Evolutionary conservation across 306 rosid species (phyloP).

Genomic region (Cicer chorassanicum): DNA sequence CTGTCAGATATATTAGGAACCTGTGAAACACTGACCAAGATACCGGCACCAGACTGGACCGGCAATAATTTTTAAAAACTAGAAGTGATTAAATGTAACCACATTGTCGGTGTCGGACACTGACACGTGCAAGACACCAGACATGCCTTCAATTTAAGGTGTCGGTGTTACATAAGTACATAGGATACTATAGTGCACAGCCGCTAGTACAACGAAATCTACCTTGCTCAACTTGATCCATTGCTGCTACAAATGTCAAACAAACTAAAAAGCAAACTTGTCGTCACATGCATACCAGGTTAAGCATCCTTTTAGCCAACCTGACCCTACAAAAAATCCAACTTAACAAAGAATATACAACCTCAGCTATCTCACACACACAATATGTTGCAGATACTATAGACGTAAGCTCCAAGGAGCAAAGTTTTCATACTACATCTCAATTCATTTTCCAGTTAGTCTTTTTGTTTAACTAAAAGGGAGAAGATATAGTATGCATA

Average conservation of each 20-base stretch:
- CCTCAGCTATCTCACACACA: not conserved
- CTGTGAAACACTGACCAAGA: too few relatives aligned
- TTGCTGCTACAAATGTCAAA: slow-evolving; percentile 16
- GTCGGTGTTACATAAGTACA: too few relatives aligned
- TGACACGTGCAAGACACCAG: too few relatives aligned
- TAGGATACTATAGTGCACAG: slow-evolving; percentile 4
- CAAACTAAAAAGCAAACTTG: slow-evolving; percentile 26
- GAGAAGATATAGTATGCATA: not conserved
- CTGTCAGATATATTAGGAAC: not conserved
- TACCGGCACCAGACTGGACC: too few relatives aligned
- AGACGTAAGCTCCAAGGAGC: slow-evolving; percentile 14
- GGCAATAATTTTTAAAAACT: too few relatives aligned
- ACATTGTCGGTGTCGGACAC: too few relatives aligned
- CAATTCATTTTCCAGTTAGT: slow-evolving; percentile 1
- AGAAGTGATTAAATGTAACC: too few relatives aligned
- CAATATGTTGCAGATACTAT: not conserved
- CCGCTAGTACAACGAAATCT: slow-evolving; percentile 24
- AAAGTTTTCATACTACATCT: slow-evolving; percentile 4
- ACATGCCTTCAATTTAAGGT: too few relatives aligned
- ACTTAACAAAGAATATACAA: slow-evolving; percentile 13
- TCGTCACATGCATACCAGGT: slow-evolving; percentile 2
- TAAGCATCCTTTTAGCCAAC: not conserved
- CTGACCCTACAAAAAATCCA: not conserved
- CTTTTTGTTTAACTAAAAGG: slow-evolving; percentile 15
- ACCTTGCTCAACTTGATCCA: slow-evolving; percentile 12